A percentile compares a stretch with the other conserved stretches of the same genome.
Evolutionary conservation across 768 basidiomycete genomes (phyloP).

Genomic region (Phylloporus sp.): DNA sequence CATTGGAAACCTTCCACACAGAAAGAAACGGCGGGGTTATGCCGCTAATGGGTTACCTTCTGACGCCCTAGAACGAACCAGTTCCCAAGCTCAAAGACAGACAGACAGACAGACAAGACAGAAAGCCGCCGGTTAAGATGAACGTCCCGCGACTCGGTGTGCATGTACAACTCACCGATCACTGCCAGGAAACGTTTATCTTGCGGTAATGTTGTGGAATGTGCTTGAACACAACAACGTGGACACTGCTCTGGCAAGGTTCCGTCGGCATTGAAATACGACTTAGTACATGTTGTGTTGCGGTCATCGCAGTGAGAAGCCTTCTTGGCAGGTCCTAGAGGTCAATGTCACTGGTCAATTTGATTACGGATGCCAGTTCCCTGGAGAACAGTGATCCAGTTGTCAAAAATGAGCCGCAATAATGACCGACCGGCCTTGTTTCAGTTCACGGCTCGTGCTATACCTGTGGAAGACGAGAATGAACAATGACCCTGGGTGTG

Average conservation of each 20-base stretch:
- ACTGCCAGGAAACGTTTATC: neutral
- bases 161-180: neutral
- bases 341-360: neutral
- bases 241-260: neutral
- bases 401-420: neutral
- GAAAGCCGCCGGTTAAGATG: neutral
- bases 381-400: neutral
- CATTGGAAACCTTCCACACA: constrained; percentile 20
- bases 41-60: neutral
- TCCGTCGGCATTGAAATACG: neutral
- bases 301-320: neutral
- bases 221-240: constrained; percentile 9
- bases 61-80: constrained; percentile 6
- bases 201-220: neutral
- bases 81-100: neutral
- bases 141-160: neutral
- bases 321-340: neutral
- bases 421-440: neutral
- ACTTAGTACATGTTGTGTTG: neutral
- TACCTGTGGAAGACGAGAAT: neutral
- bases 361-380: neutral
- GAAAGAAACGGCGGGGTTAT: constrained; percentile 11
- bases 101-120: too few species aligned
- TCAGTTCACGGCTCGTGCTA: neutral
- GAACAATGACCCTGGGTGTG: too few species aligned